Percentiles rank a stretch among this genome's conserved stretches.
Evolutionary conservation across 139 green algal genomes (phyloP).

Genomic region (Medakamo hakoo): DNA sequence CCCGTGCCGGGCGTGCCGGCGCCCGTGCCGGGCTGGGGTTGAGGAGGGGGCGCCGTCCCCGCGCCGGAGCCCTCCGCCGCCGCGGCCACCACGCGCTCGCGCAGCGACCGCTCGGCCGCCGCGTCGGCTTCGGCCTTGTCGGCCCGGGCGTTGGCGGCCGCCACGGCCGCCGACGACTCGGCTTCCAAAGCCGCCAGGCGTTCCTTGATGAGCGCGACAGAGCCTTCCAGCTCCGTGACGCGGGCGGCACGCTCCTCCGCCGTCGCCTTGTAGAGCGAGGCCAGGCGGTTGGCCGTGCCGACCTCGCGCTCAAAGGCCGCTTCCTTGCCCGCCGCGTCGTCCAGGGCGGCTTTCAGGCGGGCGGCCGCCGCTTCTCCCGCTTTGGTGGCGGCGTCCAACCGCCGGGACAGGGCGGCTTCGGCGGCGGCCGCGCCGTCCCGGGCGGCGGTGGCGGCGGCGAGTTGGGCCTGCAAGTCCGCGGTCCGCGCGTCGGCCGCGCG

Average conservation of each 20-base stretch:
- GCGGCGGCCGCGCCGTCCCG: constrained; percentile 8
- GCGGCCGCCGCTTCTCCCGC: constrained; percentile 4
- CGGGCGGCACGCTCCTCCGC: constrained; percentile 18
- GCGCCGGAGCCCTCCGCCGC: constrained; percentile 7
- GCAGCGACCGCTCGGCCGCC: constrained; percentile 15
- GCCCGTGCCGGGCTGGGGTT: background rate
- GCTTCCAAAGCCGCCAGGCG: constrained; percentile 9
- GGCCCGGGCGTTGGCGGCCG: background rate
- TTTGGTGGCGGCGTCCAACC: constrained; percentile 6
- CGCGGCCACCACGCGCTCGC: constrained; percentile 18
- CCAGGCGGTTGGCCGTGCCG: constrained; percentile 25
- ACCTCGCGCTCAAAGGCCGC: constrained; percentile 25
- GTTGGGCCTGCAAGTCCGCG: constrained; percentile 18
- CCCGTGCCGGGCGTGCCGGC: background rate
- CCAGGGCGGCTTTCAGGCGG: background rate
- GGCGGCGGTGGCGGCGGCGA: constrained; percentile 13
- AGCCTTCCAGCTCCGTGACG: constrained; percentile 31
- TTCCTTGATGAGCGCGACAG: constrained; percentile 28
- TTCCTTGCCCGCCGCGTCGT: constrained; percentile 12
- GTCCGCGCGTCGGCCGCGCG: constrained; percentile 14
- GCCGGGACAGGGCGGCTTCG: constrained; percentile 7
- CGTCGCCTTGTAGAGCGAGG: constrained; percentile 20
- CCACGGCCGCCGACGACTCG: constrained; percentile 1
- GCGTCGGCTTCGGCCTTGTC: constrained; percentile 2
- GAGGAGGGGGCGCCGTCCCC: background rate